Base-by-base conservation (phyloP, 2,329 filamentous ascomycete genomes). In the Neopestalotiopsis sp. region DNA sequence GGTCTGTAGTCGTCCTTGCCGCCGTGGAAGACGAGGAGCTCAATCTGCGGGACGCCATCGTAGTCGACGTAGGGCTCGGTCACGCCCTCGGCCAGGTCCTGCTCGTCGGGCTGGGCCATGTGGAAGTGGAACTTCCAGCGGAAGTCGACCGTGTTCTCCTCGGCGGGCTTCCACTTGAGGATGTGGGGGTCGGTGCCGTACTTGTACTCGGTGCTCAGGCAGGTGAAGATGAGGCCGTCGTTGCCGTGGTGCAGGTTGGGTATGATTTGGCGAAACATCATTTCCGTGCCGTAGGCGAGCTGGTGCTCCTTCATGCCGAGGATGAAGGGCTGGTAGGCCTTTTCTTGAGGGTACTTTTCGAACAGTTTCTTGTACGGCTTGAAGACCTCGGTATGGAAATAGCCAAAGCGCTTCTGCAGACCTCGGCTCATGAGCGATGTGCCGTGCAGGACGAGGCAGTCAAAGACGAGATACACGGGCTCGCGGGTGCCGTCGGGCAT, bases 161-260 rank as follows among this genome's bases (percentile, higher is more conserved):
- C 87, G 4, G 94, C 94, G 0, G 95, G 94, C 82, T 99, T 99
- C 96, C 96, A 99, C 81, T 99, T 99, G 53, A 99, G 85, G 71
- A 98, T 99, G 79, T 97, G 92, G 64, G 89, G 89, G 80, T 99
- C 96, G 13, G 96, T 99, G 73, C 96, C 96, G 73, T 92, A 91
- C 74, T 91, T 91, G 83, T 99, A 99, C 10, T 91, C 88, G 20
- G 93, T 94, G 74, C 90, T 92, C 72, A 93, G 90, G 82, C 95
- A 97, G n/a, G 96, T 98, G 81, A 98, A 99, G 77, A 99, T 97
- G 61, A 99, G 87, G 5, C 96, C 96, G 79, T 99, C 96, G 79
- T 98, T 98, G 71, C 95, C 95, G 78, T 99, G 96, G 73, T 91
- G 92, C 45, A 99, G 88, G 57, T 87, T 90, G 1, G 94, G 95